A percentile compares a stretch with the other conserved stretches of the same genome.
These are phyloP conservation scores for Cutaneotrichosporon mucoides DNA, from an alignment of 1,284 basidiomycete genomes.

Conservation along the genomic window DNA sequence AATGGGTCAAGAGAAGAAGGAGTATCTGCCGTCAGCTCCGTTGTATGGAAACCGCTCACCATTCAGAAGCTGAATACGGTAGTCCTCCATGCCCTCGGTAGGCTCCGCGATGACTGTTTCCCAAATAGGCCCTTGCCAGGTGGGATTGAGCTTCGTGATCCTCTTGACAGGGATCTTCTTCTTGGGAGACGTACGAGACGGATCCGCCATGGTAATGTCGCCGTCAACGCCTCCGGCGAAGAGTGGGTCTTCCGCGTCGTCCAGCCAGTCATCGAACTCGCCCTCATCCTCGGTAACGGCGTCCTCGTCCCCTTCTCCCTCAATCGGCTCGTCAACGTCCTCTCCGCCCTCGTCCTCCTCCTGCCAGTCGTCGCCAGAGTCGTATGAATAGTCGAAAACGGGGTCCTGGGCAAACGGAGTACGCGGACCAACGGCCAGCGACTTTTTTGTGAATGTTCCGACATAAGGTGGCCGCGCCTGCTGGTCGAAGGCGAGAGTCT, in stretches of 20 bases:
- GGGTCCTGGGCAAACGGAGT: constrained; percentile 48
- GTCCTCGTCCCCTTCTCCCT: constrained; percentile 26
- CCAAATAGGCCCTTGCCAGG: constrained; percentile 45
- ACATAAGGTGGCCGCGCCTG: constrained; percentile 46
- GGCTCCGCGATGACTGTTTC: constrained; percentile 37
- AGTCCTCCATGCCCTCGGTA: constrained; percentile 35
- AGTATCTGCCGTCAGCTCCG: constrained; percentile 31
- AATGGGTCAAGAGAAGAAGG: constrained; percentile 45
- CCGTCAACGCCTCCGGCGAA: constrained; percentile 34
- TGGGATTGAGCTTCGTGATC: constrained; percentile 44
- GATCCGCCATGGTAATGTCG: constrained; percentile 36
- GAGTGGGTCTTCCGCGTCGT: constrained; percentile 22
- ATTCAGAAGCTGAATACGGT: constrained; percentile 46
- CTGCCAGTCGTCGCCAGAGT: constrained; percentile 49
- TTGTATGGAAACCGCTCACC: constrained; percentile 24
- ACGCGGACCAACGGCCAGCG: constrained; percentile 44
- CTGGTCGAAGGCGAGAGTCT: constrained; percentile 45
- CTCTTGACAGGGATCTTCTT: constrained; percentile 33
- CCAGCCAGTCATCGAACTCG: constrained; percentile 47
- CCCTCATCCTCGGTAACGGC: constrained; percentile 36
- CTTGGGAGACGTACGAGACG: constrained; percentile 9
- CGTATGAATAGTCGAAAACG: constrained; percentile 47
- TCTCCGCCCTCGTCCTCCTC: constrained; percentile 45
- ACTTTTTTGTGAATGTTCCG: constrained; percentile 46
- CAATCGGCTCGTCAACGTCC: constrained; percentile 38